Evolutionary conservation across 2,329 filamentous ascomycete species (phyloP), one percentile per base, ranked within the genome.

Genomic region (Aspergillus thermomutatus): DNA sequence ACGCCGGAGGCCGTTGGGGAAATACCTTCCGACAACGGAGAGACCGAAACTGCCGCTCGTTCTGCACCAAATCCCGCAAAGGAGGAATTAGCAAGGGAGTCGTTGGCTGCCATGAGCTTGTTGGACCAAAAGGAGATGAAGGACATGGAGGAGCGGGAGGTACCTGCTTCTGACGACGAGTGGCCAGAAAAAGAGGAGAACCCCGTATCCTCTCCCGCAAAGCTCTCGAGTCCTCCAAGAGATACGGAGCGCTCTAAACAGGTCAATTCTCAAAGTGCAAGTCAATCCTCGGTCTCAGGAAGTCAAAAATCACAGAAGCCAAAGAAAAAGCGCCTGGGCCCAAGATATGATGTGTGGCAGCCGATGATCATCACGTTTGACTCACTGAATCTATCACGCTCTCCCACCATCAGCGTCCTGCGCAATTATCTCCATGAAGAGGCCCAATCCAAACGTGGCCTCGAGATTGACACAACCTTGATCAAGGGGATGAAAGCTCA

Each of bases 281-380:
- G 67, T 9, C 58, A 56, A n/a, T 8, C 19, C 4, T 45, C 54
- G 8, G 53, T 56, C 10, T 58, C 51, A n/a, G 48, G 60, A 6
- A 46, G 50, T 17, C 55, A 25, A 34, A 66, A 64, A 26, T 31
- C 49, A 21, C 61, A 60, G 27, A 66, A 66, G 57, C 46, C 53
- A 50, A 67, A 65, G 60, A 67, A 65, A 72, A 65, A 73, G 69
- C 55, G 59, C 50, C 28, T 59, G 59, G 55, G 62, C 60, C 31
- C 63, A 64, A 83, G 78, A 59, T 75, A 77, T 56, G 77, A 84
- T 53, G 74, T 78, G 1, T 76, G 75, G 8, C 80, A 85, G 51
- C 86, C 91, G 1, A 83, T 84, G 37, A 92, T 97, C 60, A 87
- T 97, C 61, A 91, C 91, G 0, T 83, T 97, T 26, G 94, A 99